phyloP scores from a whole-genome alignment of 257 asterid genomes.

The Solanum virginianum region DNA sequence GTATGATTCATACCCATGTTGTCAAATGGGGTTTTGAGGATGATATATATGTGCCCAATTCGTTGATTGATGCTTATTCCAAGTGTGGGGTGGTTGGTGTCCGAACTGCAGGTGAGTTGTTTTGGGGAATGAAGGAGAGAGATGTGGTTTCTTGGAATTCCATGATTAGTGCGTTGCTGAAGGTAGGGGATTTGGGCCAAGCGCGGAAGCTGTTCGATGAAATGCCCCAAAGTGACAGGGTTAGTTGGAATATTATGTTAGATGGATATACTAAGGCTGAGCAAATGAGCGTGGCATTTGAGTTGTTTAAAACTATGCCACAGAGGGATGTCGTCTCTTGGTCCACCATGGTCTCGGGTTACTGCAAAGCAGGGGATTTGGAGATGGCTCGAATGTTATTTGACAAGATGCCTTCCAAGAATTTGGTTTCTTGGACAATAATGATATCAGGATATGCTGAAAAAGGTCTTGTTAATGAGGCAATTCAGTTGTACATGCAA shows the following conservation, averaged over 20 bases:
- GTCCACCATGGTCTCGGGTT: constrained; percentile 67
- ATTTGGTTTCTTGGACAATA: constrained; percentile 67
- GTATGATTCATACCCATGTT: constrained; percentile 46
- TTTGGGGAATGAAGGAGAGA: constrained; percentile 34
- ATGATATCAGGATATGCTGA: constrained; percentile 62
- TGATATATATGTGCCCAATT: constrained; percentile 47
- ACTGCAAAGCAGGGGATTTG: constrained; percentile 47
- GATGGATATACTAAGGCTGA: constrained; percentile 22
- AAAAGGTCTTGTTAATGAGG: constrained; percentile 57
- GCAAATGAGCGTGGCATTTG: constrained; percentile 20
- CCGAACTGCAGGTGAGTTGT: constrained; percentile 29
- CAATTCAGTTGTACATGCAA: constrained; percentile 32
- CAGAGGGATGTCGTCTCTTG: constrained; percentile 67
- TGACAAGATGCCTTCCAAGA: constrained; percentile 76
- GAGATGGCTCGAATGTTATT: constrained; percentile 62
- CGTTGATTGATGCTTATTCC: constrained; percentile 59
- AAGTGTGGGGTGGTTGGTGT: constrained; percentile 48
- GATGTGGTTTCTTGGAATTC: constrained; percentile 62
- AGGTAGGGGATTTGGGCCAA: constrained; percentile 8
- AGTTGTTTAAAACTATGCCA: constrained; percentile 49
- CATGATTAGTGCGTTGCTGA: constrained; percentile 36
- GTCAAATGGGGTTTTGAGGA: constrained; percentile 41
- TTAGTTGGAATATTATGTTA: constrained; percentile 28
- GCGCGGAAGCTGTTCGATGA: constrained; percentile 21
- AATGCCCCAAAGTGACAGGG: constrained; percentile 20